A percentile compares a stretch with the other conserved stretches of the same genome.
These are phyloP conservation scores for Chaetomiaceae sp. DNA, from an alignment of 2,329 filamentous ascomycete species.

Conservation along the genomic window DNA sequence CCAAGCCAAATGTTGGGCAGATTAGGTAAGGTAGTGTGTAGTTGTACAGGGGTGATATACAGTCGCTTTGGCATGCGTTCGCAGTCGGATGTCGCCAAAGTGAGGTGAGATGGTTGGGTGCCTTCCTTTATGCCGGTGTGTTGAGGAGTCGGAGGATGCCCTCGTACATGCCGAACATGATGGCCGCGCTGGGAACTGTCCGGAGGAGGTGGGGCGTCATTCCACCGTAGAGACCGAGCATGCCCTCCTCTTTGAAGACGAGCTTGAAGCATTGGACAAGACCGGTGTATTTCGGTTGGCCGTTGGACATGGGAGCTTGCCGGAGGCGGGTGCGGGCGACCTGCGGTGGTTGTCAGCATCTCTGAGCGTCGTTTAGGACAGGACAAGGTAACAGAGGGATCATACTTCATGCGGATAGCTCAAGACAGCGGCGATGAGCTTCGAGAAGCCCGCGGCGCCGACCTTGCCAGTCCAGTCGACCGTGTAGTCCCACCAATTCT, in stretches of 20 bases:
- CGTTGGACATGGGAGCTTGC: conserved; percentile 71
- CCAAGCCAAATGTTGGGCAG: not conserved
- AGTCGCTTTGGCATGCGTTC: not conserved
- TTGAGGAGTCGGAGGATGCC: conserved; percentile 48
- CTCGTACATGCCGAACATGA: conserved; percentile 91
- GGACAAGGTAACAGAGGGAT: conserved; percentile 6
- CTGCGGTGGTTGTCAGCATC: conserved; percentile 34
- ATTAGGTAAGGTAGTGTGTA: conserved; percentile 3
- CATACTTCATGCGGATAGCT: conserved; percentile 89
- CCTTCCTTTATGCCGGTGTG: conserved; percentile 19
- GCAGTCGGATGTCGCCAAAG: not conserved
- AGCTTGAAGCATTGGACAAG: conserved; percentile 83
- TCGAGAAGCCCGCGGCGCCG: conserved; percentile 74
- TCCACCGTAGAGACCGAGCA: conserved; percentile 82
- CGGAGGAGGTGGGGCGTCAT: conserved; percentile 87
- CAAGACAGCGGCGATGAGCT: conserved; percentile 75
- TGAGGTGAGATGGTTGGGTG: not conserved
- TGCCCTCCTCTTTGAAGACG: conserved; percentile 82
- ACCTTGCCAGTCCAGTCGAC: conserved; percentile 76
- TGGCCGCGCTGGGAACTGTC: conserved; percentile 85
- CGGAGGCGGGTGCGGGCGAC: conserved; percentile 79
- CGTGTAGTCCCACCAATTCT: conserved; percentile 66
- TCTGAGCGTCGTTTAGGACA: not conserved
- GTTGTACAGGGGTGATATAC: conserved; percentile 10
- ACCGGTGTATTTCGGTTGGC: conserved; percentile 78